A percentile compares a stretch with the other conserved stretches of the same genome.
These are phyloP conservation scores for Neurospora cerealis DNA, from an alignment of 495 filamentous ascomycete genomes.

Conservation along the genomic window DNA sequence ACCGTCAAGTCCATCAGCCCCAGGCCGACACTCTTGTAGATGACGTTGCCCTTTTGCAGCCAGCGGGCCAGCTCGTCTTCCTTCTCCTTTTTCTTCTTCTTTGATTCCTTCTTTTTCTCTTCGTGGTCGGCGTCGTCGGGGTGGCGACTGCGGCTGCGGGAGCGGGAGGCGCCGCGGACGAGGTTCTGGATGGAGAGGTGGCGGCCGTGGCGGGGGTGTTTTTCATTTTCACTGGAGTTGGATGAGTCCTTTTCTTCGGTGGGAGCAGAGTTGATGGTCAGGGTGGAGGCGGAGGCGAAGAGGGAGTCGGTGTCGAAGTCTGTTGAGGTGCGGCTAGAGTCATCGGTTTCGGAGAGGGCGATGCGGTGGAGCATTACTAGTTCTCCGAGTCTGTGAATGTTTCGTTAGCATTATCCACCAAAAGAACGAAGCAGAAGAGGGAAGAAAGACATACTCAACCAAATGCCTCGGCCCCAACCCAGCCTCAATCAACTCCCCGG, in stretches of 20 bases:
- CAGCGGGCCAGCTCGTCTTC: conserved; percentile 56
- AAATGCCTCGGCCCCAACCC: conserved; percentile 60
- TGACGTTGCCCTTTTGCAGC: conserved; percentile 73
- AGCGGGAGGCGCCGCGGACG: not conserved
- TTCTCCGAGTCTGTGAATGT: conserved; percentile 47
- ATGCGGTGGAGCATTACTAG: conserved; percentile 52
- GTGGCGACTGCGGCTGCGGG: not conserved
- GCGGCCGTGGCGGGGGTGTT: not conserved
- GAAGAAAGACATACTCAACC: conserved; percentile 48
- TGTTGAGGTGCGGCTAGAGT: not conserved
- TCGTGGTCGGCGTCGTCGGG: not conserved
- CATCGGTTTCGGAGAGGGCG: conserved; percentile 12
- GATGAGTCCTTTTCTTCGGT: conserved; percentile 7
- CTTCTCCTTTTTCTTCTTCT: conserved; percentile 21
- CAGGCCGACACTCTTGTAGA: conserved; percentile 75
- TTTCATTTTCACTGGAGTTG: not conserved
- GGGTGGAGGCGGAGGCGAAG: conserved; percentile 10
- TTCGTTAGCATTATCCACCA: conserved; percentile 10
- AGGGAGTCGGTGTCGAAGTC: conserved; percentile 2
- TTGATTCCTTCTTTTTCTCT: not conserved
- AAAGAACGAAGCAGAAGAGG: not conserved
- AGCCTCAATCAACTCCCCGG: conserved; percentile 80
- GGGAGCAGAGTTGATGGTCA: not conserved
- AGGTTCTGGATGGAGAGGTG: not conserved
- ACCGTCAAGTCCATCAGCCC: conserved; percentile 74